Conservation (phyloP, 495 filamentous ascomycete genomes). For the Tuber aestivum region DNA sequence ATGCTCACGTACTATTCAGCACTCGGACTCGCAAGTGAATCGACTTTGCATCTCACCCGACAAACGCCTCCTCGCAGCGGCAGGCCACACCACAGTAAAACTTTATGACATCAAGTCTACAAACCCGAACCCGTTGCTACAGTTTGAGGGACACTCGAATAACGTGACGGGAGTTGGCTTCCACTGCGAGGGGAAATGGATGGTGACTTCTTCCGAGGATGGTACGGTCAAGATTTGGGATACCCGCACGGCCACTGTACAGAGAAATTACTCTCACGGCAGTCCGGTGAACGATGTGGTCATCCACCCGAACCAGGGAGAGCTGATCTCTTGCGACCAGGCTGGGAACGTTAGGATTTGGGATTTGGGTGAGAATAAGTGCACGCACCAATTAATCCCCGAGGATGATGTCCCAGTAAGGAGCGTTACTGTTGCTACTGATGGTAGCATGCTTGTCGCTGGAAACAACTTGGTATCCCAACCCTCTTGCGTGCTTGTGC, state of each 20-base stretch:
- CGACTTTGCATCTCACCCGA: slow-evolving; percentile 96
- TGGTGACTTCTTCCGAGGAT: slow-evolving; percentile 98
- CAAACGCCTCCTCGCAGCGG: slow-evolving; percentile 90
- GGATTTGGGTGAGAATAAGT: slow-evolving; percentile 95
- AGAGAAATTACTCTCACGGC: slow-evolving; percentile 86
- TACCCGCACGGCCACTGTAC: slow-evolving; percentile 76
- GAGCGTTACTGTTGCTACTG: slow-evolving; percentile 91
- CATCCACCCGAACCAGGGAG: slow-evolving; percentile 96
- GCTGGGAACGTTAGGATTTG: slow-evolving; percentile 89
- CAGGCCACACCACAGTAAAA: slow-evolving; percentile 90
- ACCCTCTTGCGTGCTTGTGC: neutral
- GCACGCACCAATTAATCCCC: slow-evolving; percentile 90
- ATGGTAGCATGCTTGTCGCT: slow-evolving; percentile 89
- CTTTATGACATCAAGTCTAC: slow-evolving; percentile 96
- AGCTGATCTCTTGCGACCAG: slow-evolving; percentile 92
- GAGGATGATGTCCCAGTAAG: slow-evolving; percentile 90
- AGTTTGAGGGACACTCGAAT: slow-evolving; percentile 89
- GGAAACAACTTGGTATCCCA: slow-evolving; percentile 77
- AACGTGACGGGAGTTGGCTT: slow-evolving; percentile 96
- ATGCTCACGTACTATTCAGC: slow-evolving; percentile 94
- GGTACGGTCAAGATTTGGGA: slow-evolving; percentile 99
- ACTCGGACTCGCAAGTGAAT: slow-evolving; percentile 96
- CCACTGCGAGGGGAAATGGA: slow-evolving; percentile 98
- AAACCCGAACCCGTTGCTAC: slow-evolving; percentile 83
- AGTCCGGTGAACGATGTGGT: slow-evolving; percentile 90